Conservation (phyloP, 169 alveolate species). For the Eimeria falciformis region DNA sequence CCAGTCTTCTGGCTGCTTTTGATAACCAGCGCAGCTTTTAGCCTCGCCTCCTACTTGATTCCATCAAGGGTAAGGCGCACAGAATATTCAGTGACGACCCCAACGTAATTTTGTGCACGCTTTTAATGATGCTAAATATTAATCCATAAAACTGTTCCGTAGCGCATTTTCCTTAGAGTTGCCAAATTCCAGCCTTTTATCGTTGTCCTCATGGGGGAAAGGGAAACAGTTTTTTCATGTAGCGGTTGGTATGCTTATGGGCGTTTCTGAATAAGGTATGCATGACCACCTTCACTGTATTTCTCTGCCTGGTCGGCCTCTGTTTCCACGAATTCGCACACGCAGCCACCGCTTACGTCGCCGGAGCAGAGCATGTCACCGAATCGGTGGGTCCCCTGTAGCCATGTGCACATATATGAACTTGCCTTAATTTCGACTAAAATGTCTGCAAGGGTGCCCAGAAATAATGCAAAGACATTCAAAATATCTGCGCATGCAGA, state of each 20-base stretch:
- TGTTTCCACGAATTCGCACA: conserved; percentile 6
- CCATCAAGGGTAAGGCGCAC: neutral
- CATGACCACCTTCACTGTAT: neutral
- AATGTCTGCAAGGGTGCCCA: no score
- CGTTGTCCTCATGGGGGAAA: no score
- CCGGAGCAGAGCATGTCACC: neutral
- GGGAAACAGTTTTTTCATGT: no score
- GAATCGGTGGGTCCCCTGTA: neutral
- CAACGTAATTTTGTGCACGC: no score
- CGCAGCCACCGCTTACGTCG: neutral
- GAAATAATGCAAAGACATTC: no score
- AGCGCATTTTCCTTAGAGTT: no score
- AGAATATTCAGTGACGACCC: no score
- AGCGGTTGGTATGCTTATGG: neutral
- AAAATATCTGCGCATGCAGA: no score
- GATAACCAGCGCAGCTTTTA: neutral
- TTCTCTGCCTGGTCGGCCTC: conserved; percentile 6
- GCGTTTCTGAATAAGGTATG: neutral
- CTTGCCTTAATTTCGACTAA: neutral
- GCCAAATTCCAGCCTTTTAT: no score
- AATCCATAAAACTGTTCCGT: no score
- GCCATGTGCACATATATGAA: neutral
- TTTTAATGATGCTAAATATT: no score
- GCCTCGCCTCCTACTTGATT: neutral
- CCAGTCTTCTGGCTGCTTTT: conserved; percentile 21